These are phyloP conservation scores for Plectosphaerella plurivora DNA, from an alignment of 2,329 filamentous ascomycete species.

Conservation along the genomic window DNA sequence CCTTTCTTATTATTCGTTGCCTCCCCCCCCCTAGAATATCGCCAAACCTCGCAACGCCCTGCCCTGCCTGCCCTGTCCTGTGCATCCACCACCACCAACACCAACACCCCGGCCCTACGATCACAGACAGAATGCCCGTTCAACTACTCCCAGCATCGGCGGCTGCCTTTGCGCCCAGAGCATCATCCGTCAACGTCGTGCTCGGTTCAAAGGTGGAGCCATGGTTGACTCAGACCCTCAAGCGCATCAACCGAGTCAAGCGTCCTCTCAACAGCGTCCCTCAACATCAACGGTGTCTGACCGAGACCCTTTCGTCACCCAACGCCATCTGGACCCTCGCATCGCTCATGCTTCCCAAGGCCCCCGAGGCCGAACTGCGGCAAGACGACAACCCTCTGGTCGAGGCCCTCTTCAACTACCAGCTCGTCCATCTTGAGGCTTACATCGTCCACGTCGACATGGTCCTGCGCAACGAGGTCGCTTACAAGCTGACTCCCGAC, in stretches of 20 bases:
- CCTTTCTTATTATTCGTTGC: constrained; percentile 39
- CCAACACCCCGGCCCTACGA: neutral
- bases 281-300: constrained; percentile 92
- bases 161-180: constrained; percentile 88
- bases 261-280: constrained; percentile 94
- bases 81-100: neutral
- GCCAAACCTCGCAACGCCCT: constrained; percentile 15
- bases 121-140: constrained; percentile 69
- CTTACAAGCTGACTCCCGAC: constrained; percentile 93
- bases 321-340: constrained; percentile 94
- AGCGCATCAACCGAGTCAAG: constrained; percentile 95
- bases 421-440: constrained; percentile 88
- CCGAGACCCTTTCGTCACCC: constrained; percentile 83
- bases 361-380: constrained; percentile 77
- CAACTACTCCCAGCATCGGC: constrained; percentile 93
- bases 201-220: constrained; percentile 88
- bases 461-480: constrained; percentile 95
- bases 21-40: constrained; percentile 12
- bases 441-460: constrained; percentile 99
- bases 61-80: neutral
- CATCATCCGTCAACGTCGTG: constrained; percentile 89
- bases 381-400: constrained; percentile 77
- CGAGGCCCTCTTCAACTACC: constrained; percentile 88
- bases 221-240: constrained; percentile 94
- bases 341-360: constrained; percentile 88